Evolutionary conservation across 345 rosid species (phyloP).

Genomic region (Bruguiera gymnorhiza): DNA sequence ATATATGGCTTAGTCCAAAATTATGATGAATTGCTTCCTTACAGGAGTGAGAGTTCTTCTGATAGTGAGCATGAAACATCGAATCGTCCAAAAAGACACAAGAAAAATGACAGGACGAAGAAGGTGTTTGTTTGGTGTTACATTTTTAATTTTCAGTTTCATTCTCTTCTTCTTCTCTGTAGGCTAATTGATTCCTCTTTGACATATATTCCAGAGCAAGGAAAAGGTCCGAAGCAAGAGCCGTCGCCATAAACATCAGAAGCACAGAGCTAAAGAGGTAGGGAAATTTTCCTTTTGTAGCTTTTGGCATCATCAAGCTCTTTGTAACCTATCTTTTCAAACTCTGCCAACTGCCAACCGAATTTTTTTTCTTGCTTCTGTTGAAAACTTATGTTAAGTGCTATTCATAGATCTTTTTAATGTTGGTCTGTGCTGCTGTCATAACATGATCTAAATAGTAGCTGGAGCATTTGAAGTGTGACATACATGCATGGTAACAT

Average conservation of each 20-base stretch:
- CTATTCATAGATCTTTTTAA: neutral
- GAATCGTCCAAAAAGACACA: conserved; percentile 56
- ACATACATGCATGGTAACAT: conserved; percentile 3
- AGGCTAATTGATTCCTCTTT: conserved; percentile 12
- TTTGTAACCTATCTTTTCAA: too few species aligned
- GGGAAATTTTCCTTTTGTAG: conserved; percentile 17
- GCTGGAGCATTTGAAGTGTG: neutral
- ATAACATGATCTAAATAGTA: neutral
- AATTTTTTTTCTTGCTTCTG: neutral
- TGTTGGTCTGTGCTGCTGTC: too few species aligned
- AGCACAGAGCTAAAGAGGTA: conserved; percentile 81
- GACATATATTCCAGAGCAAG: conserved; percentile 42
- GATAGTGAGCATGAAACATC: conserved; percentile 62
- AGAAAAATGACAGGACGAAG: conserved; percentile 65
- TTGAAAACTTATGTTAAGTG: neutral
- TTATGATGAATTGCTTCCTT: conserved; percentile 9
- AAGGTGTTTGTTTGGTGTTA: conserved; percentile 47
- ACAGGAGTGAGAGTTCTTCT: conserved; percentile 45
- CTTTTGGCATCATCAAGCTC: neutral
- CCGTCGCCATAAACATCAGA: conserved; percentile 64
- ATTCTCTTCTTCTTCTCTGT: neutral
- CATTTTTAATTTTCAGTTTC: neutral
- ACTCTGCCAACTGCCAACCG: too few species aligned
- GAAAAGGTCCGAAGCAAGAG: conserved; percentile 72
- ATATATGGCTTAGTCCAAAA: neutral